Conservation (phyloP, 2,329 filamentous ascomycete species). For the Penicillium crustosum region DNA sequence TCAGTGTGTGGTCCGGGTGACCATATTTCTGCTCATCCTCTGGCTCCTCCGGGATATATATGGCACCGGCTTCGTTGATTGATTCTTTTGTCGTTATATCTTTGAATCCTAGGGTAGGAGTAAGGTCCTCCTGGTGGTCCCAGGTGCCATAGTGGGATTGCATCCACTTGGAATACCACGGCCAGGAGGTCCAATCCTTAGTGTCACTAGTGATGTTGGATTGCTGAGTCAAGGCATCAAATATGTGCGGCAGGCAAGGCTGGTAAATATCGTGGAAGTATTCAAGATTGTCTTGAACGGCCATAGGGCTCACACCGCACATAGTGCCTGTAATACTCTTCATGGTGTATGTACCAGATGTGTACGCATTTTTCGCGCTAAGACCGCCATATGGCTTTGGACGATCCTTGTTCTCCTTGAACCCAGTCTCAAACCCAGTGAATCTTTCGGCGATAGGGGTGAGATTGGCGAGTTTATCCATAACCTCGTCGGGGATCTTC, state of each 20-base stretch:
- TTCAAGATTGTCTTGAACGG: constrained; percentile 46
- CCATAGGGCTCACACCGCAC: constrained; percentile 43
- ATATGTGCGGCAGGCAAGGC: constrained; percentile 43
- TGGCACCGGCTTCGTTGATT: constrained; percentile 20
- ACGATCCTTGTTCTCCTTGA: constrained; percentile 12
- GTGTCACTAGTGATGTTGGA: constrained; percentile 17
- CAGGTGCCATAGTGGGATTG: constrained; percentile 32
- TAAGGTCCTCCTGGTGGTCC: constrained; percentile 29
- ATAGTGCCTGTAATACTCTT: constrained; percentile 46
- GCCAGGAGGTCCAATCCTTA: constrained; percentile 26
- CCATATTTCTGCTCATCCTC: constrained; percentile 26
- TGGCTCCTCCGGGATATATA: constrained; percentile 20
- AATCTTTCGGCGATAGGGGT: constrained; percentile 28
- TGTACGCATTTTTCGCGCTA: constrained; percentile 43
- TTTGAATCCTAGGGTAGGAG: constrained; percentile 27
- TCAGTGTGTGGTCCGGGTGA: constrained; percentile 26
- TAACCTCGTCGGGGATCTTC: constrained; percentile 33
- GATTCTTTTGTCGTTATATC: constrained; percentile 22
- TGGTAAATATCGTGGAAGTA: constrained; percentile 44
- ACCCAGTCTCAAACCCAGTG: constrained; percentile 23
- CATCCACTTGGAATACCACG: constrained; percentile 32
- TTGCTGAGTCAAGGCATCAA: constrained; percentile 22
- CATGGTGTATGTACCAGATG: constrained; percentile 44
- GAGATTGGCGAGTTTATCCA: constrained; percentile 24
- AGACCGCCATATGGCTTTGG: constrained; percentile 40